These are phyloP conservation scores for Lactifluus echinatus DNA, from an alignment of 768 basidiomycete species.

Conservation along the genomic window DNA sequence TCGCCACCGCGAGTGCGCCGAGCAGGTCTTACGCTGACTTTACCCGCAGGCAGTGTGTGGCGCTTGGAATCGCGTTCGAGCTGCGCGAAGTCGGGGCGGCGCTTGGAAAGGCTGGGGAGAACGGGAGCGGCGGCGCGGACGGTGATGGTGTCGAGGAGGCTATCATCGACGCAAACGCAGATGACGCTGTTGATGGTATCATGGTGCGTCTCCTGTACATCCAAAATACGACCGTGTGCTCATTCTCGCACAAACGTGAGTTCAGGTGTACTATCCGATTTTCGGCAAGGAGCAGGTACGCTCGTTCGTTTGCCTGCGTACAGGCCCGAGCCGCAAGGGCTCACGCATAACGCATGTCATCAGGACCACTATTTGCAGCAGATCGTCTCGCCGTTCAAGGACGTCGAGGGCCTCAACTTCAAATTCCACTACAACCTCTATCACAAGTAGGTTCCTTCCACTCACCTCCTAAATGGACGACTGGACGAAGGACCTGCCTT, in stretches of 20 bases:
- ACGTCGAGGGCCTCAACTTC: slow-evolving; percentile 95
- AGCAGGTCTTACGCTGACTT: slow-evolving; percentile 84
- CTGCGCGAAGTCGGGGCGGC: slow-evolving; percentile 61
- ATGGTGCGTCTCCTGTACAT: slow-evolving; percentile 53
- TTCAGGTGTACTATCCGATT: slow-evolving; percentile 91
- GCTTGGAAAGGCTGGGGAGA: slow-evolving; percentile 19
- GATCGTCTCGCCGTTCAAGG: slow-evolving; percentile 92
- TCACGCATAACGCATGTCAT: background rate
- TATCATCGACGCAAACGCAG: slow-evolving; percentile 91
- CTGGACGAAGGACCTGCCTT: background rate
- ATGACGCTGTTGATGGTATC: slow-evolving; percentile 78
- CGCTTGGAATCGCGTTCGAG: slow-evolving; percentile 80
- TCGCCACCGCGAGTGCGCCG: slow-evolving; percentile 75
- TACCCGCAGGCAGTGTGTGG: slow-evolving; percentile 84
- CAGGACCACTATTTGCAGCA: slow-evolving; percentile 98
- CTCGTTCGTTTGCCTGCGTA: slow-evolving; percentile 2
- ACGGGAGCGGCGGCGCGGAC: slow-evolving; percentile 28
- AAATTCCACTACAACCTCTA: slow-evolving; percentile 94
- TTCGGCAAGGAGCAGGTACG: slow-evolving; percentile 82
- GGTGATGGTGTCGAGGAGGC: slow-evolving; percentile 94
- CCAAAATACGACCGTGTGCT: background rate
- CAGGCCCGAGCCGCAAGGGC: background rate
- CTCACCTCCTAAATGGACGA: background rate
- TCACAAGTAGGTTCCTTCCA: slow-evolving; percentile 61
- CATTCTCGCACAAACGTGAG: background rate